These are phyloP conservation scores for Sporothrix pseudoabietina DNA, from an alignment of 2,329 filamentous ascomycete genomes.

Conservation along the genomic window DNA sequence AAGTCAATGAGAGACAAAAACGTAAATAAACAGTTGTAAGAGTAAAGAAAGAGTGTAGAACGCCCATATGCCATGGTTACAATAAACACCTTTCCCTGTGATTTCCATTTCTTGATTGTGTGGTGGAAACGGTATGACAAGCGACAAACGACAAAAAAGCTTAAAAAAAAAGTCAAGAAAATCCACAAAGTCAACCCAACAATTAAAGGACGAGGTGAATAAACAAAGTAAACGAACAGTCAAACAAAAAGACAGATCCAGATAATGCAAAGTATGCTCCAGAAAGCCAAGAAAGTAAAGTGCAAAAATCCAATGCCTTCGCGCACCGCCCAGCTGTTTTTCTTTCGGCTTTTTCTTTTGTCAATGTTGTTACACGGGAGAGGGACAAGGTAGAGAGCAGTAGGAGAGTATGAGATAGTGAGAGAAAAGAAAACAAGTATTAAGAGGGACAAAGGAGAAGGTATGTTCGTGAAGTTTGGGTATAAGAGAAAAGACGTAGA, in stretches of 20 bases:
- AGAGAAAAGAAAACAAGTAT: neutral
- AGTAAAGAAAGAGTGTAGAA: neutral
- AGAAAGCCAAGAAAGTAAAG: neutral
- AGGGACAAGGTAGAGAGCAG: neutral
- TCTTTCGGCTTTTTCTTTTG: neutral
- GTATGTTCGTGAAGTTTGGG: neutral
- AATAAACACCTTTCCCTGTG: constrained; percentile 9
- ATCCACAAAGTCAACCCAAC: neutral
- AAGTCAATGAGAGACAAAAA: neutral
- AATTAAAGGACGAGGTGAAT: neutral
- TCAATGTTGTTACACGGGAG: constrained; percentile 12
- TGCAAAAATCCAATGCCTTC: neutral
- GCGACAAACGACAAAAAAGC: constrained; percentile 1
- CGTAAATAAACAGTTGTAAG: neutral
- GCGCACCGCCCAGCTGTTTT: neutral
- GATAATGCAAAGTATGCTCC: constrained; percentile 20
- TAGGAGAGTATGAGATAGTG: neutral
- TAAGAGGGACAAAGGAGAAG: constrained; percentile 1
- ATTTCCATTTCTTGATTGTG: neutral
- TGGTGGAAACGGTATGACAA: constrained; percentile 6
- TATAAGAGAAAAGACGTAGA: neutral
- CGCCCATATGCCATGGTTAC: neutral
- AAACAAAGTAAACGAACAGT: neutral
- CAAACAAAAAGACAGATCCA: neutral
- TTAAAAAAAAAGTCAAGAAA: too few relatives aligned